Conservation (phyloP, 805 yeast species). For the Hanseniaspora valbyensis region DNA sequence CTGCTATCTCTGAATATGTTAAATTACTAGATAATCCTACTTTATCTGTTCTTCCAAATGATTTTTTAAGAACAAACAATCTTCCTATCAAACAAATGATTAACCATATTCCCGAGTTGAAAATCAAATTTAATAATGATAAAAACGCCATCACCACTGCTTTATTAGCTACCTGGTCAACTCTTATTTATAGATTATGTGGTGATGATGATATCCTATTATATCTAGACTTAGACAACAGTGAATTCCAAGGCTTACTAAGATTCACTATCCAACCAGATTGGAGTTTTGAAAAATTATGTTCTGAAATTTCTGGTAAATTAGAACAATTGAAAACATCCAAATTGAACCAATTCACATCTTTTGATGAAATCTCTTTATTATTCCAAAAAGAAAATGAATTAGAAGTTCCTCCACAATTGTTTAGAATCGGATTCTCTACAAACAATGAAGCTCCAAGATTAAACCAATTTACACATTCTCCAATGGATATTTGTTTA, state of each 20-base stretch:
- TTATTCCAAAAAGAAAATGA: slow-evolving; percentile 40
- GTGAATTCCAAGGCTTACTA: slow-evolving; percentile 38
- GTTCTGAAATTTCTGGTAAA: slow-evolving; percentile 34
- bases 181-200: slow-evolving; percentile 64
- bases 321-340: slow-evolving; percentile 20
- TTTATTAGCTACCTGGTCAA: slow-evolving; percentile 37
- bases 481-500: slow-evolving; percentile 38
- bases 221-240: slow-evolving; percentile 29
- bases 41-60: slow-evolving; percentile 77
- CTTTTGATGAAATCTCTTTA: slow-evolving; percentile 47
- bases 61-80: slow-evolving; percentile 66
- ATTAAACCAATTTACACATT: slow-evolving; percentile 27
- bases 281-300: slow-evolving; percentile 44
- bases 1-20: slow-evolving; percentile 40
- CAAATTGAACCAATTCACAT: slow-evolving; percentile 26
- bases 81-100: slow-evolving; percentile 28
- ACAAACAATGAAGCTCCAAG: slow-evolving; percentile 33
- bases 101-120: slow-evolving; percentile 20
- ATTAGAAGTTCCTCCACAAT: slow-evolving; percentile 48
- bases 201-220: slow-evolving; percentile 93
- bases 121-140: slow-evolving; percentile 18
- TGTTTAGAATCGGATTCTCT: slow-evolving; percentile 42
- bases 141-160: slow-evolving; percentile 20
- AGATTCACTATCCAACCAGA: slow-evolving; percentile 51
- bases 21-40: slow-evolving; percentile 65